Base-by-base conservation (phyloP, 176 grass and related monocot genomes). In the Musa schizocarpa region DNA sequence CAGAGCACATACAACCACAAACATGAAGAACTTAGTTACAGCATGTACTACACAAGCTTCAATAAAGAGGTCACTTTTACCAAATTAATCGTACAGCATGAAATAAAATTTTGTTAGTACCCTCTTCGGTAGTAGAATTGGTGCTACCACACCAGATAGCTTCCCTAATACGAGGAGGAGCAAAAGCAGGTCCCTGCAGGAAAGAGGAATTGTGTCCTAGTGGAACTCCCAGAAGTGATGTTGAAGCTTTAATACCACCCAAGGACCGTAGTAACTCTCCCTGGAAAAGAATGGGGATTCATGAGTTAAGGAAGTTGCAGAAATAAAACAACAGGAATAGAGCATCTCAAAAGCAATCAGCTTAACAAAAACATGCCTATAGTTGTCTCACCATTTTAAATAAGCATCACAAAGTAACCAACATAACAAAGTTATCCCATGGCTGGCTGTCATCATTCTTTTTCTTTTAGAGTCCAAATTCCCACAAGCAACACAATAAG, bases 71-170 rank as follows among this genome's bases (percentile, higher is more conserved):
- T 43, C 29, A 43, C 34, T 6, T 43, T 43, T 34, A 13, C 10
- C 9, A 52, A 61, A 50, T 34, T 26, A 26, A 52, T n/a, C 50
- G 34, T 9, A 65, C 6, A 3, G 52, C 17, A 26, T 52, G 20
- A 65, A 65, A 25, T n/a, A 11, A 49, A 66, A 54, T 13, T 51
- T 65, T 51, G 34, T 48, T 43, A 51, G 11, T 83, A 97, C 95
- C 95, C 85, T 89, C 90, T 85, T 98, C 95, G 3, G 95, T 93
- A 73, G 82, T 91, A 80, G 90, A 93, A 69, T 98, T 98, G 80
- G 95, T 98, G 78, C 95, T 98, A 52, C 88, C 95, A 81, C 95
- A 98, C 95, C 95, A 98, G 69, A 98, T 98, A 76, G 95, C 95
- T 73, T 98, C 90, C 75, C 95, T 87, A 81, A 98, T 98, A 24